Evolutionary conservation across 148 eudicot genomes (phyloP).

Genomic region (Camellia japonica): DNA sequence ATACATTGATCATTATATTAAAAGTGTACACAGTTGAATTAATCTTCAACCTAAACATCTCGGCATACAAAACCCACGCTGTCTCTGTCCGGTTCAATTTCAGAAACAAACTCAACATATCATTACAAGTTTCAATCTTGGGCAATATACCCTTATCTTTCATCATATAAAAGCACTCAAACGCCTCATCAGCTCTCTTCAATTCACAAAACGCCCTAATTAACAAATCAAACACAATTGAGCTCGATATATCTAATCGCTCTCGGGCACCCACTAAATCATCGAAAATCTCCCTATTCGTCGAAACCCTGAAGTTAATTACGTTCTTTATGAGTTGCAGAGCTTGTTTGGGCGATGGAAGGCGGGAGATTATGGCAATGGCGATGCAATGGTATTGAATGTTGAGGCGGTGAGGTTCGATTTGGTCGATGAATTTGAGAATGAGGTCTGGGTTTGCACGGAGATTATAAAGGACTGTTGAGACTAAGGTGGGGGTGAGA

Average conservation of each 20-base stretch:
- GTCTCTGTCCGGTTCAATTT: slow-evolving; percentile 32
- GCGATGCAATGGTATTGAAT: slow-evolving; percentile 40
- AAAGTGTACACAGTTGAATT: slow-evolving; percentile 53
- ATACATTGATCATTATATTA: slow-evolving; percentile 73
- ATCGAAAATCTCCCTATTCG: slow-evolving; percentile 26
- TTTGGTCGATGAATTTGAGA: slow-evolving; percentile 30
- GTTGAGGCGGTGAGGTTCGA: slow-evolving; percentile 25
- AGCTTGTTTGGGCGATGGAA: slow-evolving; percentile 40
- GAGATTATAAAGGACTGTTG: slow-evolving; percentile 38
- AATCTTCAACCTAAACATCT: slow-evolving; percentile 65
- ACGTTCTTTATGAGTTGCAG: slow-evolving; percentile 31
- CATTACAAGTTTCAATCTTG: slow-evolving; percentile 57
- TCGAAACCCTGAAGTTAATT: slow-evolving; percentile 13
- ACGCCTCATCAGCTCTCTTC: slow-evolving; percentile 49
- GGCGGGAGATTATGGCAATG: slow-evolving; percentile 38
- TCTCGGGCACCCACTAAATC: slow-evolving; percentile 37
- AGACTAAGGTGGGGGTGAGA: slow-evolving; percentile 37
- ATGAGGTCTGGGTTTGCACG: slow-evolving; percentile 40
- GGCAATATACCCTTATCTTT: slow-evolving; percentile 42
- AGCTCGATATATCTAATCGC: slow-evolving; percentile 29
- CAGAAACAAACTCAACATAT: slow-evolving; percentile 54
- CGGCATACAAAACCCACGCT: slow-evolving; percentile 69
- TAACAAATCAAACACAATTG: slow-evolving; percentile 44
- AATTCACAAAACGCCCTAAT: slow-evolving; percentile 51
- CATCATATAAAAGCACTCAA: slow-evolving; percentile 53